Evolutionary conservation across 257 asterid species (phyloP).

Genomic region (Ilex aquifolium): DNA sequence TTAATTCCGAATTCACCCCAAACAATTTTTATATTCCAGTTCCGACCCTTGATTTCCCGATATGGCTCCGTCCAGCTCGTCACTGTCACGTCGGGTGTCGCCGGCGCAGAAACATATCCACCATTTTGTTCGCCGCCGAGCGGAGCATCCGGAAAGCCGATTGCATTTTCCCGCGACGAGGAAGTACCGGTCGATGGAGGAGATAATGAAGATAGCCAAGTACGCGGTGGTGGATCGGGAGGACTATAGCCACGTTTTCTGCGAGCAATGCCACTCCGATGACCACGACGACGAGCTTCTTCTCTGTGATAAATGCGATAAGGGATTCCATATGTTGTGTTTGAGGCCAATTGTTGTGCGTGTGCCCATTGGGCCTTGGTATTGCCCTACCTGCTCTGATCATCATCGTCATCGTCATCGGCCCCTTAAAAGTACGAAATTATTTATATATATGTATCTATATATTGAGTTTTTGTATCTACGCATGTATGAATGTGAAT

Average conservation of each 20-base stretch:
- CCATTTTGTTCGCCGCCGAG: conserved; percentile 10
- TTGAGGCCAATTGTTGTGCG: conserved; percentile 70
- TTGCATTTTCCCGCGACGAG: conserved; percentile 16
- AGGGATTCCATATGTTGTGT: conserved; percentile 70
- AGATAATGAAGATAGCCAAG: conserved; percentile 49
- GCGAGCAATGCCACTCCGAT: conserved; percentile 77
- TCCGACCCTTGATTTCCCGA: conserved; percentile 1
- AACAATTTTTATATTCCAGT: conserved; percentile 19
- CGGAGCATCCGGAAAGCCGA: conserved; percentile 7
- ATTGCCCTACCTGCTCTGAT: conserved; percentile 57
- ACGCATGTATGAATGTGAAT: conserved; percentile 5
- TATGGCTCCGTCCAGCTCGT: conserved; percentile 20
- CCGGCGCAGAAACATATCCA: conserved; percentile 22
- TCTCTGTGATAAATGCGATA: conserved; percentile 68
- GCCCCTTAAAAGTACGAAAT: conserved; percentile 47
- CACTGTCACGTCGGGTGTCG: conserved; percentile 20
- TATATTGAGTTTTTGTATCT: conserved; percentile 9
- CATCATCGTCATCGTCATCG: conserved; percentile 24
- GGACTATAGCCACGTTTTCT: conserved; percentile 27
- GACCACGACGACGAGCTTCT: conserved; percentile 55
- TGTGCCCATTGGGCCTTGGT: conserved; percentile 71
- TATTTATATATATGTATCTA: neutral
- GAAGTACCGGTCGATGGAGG: conserved; percentile 41
- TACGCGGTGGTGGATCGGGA: conserved; percentile 24
- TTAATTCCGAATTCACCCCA: conserved; percentile 27